Percentiles rank a stretch among this genome's conserved stretches.
phyloP scores from a whole-genome alignment of 1,284 basidiomycete genomes.

The Kwoniella shivajii region DNA sequence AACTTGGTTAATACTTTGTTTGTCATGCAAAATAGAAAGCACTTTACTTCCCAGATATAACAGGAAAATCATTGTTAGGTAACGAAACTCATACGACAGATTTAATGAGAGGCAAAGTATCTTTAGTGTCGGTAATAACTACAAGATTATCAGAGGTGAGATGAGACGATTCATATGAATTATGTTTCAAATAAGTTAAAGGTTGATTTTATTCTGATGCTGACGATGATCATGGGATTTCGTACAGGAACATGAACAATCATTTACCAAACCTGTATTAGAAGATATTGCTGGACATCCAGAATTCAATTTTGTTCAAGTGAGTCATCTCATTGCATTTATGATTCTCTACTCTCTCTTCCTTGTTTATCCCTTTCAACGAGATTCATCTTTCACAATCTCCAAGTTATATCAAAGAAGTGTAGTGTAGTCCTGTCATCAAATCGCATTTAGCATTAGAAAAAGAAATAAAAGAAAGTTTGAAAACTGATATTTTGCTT shows the following conservation, averaged over 20 bases:
- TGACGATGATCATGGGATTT: no score
- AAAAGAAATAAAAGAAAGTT: no score
- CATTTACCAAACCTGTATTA: conserved; percentile 70
- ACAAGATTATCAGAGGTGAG: conserved; percentile 83
- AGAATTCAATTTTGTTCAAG: conserved; percentile 73
- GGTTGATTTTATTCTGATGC: no score
- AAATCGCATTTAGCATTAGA: not conserved
- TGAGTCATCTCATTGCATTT: conserved; percentile 34
- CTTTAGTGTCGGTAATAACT: conserved; percentile 75
- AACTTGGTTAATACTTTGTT: not conserved
- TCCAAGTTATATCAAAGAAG: not conserved
- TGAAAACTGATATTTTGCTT: not conserved
- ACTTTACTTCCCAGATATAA: conserved; percentile 86
- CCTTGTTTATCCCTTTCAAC: not conserved
- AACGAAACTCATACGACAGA: conserved; percentile 74
- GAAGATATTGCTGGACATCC: conserved; percentile 65
- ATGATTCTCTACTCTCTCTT: not conserved
- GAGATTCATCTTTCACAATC: not conserved
- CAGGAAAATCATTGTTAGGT: conserved; percentile 67
- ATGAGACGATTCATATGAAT: not conserved
- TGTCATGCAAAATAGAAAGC: conserved; percentile 65
- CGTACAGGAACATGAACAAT: conserved; percentile 76
- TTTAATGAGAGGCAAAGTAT: conserved; percentile 73
- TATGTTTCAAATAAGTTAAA: no score
- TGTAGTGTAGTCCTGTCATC: not conserved